Conservation (phyloP, 2,329 filamentous ascomycete species). For the Sphaerulina vaccinii region DNA sequence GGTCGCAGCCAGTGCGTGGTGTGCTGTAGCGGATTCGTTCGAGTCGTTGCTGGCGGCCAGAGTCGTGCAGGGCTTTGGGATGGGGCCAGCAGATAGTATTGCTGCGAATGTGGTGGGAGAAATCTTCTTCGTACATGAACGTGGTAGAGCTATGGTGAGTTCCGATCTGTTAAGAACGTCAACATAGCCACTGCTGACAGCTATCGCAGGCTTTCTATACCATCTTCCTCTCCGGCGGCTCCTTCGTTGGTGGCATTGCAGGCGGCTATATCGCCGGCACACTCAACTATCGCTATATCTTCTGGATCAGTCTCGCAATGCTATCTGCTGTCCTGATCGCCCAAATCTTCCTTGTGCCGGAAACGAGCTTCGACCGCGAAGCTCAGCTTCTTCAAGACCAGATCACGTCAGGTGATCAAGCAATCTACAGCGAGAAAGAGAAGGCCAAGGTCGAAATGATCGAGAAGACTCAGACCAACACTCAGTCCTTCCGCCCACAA, state of each 20-base stretch:
- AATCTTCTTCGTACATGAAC: constrained; percentile 45
- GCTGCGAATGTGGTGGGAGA: constrained; percentile 44
- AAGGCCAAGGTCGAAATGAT: constrained; percentile 27
- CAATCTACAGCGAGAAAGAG: constrained; percentile 21
- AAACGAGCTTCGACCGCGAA: constrained; percentile 42
- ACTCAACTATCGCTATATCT: constrained; percentile 41
- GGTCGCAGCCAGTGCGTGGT: constrained; percentile 41
- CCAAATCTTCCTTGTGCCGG: constrained; percentile 41
- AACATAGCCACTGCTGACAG: constrained; percentile 1
- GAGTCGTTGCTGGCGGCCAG: constrained; percentile 41
- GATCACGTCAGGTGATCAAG: constrained; percentile 17
- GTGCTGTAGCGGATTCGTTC: constrained; percentile 40
- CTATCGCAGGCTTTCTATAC: constrained; percentile 45
- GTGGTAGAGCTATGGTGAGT: constrained; percentile 42
- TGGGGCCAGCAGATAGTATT: constrained; percentile 41
- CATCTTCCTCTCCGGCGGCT: constrained; percentile 41
- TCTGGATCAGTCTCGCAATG: constrained; percentile 44
- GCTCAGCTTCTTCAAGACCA: constrained; percentile 23
- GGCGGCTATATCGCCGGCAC: constrained; percentile 44
- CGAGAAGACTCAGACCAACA: constrained; percentile 22
- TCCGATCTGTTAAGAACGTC: neutral
- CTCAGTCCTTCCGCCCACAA: constrained; percentile 23
- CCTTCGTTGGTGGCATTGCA: constrained; percentile 40
- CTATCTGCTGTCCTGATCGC: constrained; percentile 36
- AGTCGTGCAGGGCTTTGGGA: constrained; percentile 40